A percentile compares a stretch with the other conserved stretches of the same genome.
phyloP scores from a whole-genome alignment of 192 early-diverging fungal genomes.

The Podila minutissima region DNA sequence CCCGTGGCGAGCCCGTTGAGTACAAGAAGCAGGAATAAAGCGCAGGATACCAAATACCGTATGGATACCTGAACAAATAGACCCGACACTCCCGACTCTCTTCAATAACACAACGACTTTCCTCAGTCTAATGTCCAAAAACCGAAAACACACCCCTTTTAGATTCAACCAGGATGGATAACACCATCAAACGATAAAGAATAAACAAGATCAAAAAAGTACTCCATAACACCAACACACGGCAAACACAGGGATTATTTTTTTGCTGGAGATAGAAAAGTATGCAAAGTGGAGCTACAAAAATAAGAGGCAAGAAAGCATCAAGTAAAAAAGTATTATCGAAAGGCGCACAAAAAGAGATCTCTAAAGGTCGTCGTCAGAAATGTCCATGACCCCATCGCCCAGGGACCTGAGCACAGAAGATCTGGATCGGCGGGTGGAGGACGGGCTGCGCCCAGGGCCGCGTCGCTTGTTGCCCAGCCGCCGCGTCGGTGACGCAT shows the following conservation, averaged over 20 bases:
- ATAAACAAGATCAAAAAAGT: no score
- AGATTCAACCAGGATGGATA: no score
- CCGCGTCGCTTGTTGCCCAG: conserved; percentile 11
- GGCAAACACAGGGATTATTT: no score
- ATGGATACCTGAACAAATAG: not conserved
- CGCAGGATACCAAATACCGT: not conserved
- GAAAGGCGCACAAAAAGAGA: not conserved
- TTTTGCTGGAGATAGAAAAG: no score
- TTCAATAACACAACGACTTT: no score
- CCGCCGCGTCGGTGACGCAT: conserved; percentile 13
- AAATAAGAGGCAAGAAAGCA: not conserved
- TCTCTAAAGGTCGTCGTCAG: not conserved
- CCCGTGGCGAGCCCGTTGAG: conserved; percentile 69
- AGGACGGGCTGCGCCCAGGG: conserved; percentile 14
- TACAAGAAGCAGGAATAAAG: conserved; percentile 65
- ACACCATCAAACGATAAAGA: no score
- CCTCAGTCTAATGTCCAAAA: no score
- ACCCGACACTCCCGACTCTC: no score
- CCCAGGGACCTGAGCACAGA: not conserved
- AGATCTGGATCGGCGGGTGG: conserved; percentile 2
- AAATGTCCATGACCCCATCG: conserved; percentile 26
- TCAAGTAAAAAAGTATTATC: not conserved
- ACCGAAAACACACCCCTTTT: no score
- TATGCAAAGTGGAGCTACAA: not conserved
- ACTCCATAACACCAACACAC: no score